A percentile compares a stretch with the other conserved stretches of the same genome.
These are phyloP conservation scores for Ettlia oleoabundans DNA, from an alignment of 139 green algal genomes.

Conservation along the genomic window DNA sequence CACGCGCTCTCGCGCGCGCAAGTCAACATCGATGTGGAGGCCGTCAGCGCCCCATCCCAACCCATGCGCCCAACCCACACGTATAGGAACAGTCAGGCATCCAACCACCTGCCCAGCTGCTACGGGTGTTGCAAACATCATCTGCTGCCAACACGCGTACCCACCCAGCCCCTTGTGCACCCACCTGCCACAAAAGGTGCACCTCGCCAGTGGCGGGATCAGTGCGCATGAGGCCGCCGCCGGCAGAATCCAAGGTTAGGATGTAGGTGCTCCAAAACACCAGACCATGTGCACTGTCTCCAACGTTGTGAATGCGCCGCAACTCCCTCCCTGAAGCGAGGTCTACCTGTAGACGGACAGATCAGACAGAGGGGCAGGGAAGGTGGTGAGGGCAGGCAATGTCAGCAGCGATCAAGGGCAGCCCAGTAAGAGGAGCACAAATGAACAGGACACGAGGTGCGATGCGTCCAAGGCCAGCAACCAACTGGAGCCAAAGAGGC, in stretches of 20 bases:
- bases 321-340: constrained; percentile 32
- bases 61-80: too few relatives aligned
- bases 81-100: too few relatives aligned
- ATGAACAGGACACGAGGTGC: too few relatives aligned
- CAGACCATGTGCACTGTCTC: constrained; percentile 67
- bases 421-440: too few relatives aligned
- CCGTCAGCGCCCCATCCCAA: too few relatives aligned
- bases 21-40: too few relatives aligned
- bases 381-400: not conserved
- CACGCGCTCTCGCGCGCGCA: not conserved
- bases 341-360: constrained; percentile 53
- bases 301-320: constrained; percentile 49
- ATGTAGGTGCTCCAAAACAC: constrained; percentile 56
- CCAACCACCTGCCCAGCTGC: too few relatives aligned
- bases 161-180: not conserved
- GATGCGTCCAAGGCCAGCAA: too few relatives aligned
- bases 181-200: constrained; percentile 40
- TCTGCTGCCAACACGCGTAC: not conserved
- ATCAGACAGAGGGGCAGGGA: not conserved
- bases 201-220: constrained; percentile 23
- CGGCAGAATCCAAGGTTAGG: constrained; percentile 69
- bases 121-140: too few relatives aligned
- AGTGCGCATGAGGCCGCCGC: constrained; percentile 50
- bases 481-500: too few relatives aligned
- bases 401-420: not conserved